phyloP scores from a whole-genome alignment of 306 rosid species.

The Datisca glomerata region DNA sequence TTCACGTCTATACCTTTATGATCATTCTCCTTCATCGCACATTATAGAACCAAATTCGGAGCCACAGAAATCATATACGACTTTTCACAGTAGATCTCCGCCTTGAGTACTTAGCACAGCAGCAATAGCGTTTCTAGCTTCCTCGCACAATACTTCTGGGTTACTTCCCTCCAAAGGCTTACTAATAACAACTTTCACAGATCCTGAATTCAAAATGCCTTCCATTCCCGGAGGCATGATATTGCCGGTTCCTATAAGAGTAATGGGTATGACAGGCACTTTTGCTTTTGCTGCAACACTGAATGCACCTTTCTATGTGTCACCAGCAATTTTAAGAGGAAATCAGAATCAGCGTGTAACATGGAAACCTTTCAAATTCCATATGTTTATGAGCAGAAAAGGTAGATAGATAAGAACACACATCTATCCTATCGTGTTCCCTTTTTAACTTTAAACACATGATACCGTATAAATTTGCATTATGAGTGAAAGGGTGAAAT shows the following conservation, averaged over 20 bases:
- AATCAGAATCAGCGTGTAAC: too few relatives aligned
- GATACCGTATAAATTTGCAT: too few relatives aligned
- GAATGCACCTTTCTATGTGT: conserved; percentile 89
- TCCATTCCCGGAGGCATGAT: conserved; percentile 93
- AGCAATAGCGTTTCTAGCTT: conserved; percentile 58
- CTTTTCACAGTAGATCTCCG: conserved; percentile 16
- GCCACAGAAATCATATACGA: conserved; percentile 14
- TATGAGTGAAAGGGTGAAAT: too few relatives aligned
- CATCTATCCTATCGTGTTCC: too few relatives aligned
- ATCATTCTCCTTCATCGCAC: background rate
- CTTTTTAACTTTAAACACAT: too few relatives aligned
- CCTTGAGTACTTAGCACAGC: conserved; percentile 32
- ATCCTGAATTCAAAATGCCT: conserved; percentile 52
- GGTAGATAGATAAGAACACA: too few relatives aligned
- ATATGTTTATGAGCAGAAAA: too few relatives aligned
- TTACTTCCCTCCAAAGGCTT: conserved; percentile 54
- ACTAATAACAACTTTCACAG: conserved; percentile 69
- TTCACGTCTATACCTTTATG: too few relatives aligned
- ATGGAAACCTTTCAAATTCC: too few relatives aligned
- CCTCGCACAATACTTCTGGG: conserved; percentile 41
- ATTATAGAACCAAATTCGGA: conserved; percentile 4
- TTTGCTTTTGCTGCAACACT: conserved; percentile 71
- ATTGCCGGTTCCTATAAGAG: conserved; percentile 78
- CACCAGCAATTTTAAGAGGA: conserved; percentile 8
- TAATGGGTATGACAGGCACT: conserved; percentile 79